Conservation (phyloP, 2,329 filamentous ascomycete species). For the Hypomyces rosellus region DNA sequence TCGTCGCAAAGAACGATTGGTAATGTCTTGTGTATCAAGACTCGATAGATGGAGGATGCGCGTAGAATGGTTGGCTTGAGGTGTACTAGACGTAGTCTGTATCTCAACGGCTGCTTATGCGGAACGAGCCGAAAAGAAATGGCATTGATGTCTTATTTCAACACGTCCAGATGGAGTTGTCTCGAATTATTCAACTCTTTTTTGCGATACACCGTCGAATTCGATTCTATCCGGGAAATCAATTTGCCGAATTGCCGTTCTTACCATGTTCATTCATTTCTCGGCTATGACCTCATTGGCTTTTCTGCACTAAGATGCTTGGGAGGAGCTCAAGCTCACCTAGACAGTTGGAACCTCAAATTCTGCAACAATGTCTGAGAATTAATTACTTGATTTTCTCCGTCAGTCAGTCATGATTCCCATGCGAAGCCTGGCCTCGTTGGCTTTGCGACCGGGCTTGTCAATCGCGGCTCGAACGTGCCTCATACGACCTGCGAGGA, state of each 20-base stretch:
- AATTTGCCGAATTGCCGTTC: slow-evolving; percentile 17
- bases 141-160: too few relatives aligned
- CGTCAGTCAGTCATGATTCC: slow-evolving; percentile 21
- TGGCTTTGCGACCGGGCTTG: slow-evolving; percentile 10
- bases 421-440: slow-evolving; percentile 18
- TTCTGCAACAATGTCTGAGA: too few relatives aligned
- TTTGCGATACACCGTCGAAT: neutral
- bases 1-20: neutral
- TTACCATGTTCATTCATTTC: slow-evolving; percentile 8
- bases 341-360: too few relatives aligned
- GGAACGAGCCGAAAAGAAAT: too few relatives aligned
- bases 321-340: neutral
- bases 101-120: too few relatives aligned
- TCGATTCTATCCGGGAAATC: slow-evolving; percentile 17
- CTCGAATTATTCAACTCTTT: neutral
- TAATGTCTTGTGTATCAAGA: neutral
- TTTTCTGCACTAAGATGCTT: slow-evolving; percentile 3
- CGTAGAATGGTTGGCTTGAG: too few relatives aligned
- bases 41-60: too few relatives aligned
- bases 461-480: too few relatives aligned
- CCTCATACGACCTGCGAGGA: neutral
- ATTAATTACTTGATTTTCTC: neutral
- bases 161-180: too few relatives aligned
- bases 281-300: slow-evolving; percentile 17
- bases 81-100: too few relatives aligned